phyloP scores from a whole-genome alignment of 306 rosid genomes.

The Acacia acuminata region DNA sequence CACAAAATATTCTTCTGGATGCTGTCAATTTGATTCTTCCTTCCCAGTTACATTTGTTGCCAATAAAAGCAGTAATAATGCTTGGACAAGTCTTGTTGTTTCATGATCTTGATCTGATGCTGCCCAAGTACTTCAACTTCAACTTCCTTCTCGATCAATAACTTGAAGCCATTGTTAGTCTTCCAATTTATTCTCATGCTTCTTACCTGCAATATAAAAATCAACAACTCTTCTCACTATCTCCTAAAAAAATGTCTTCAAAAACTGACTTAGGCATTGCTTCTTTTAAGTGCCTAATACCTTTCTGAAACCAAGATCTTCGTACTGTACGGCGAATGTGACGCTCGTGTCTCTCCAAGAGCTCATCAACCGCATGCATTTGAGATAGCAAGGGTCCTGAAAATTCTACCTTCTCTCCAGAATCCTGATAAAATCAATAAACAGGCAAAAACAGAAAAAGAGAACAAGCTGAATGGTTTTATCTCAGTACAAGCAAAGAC shows the following conservation, averaged over 20 bases:
- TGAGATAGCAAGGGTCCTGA: constrained; percentile 93
- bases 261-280: not conserved
- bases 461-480: constrained; percentile 16
- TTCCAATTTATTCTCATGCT: constrained; percentile 45
- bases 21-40: constrained; percentile 12
- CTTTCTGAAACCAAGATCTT: constrained; percentile 94
- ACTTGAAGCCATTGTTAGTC: not conserved
- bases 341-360: constrained; percentile 86
- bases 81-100: constrained; percentile 9
- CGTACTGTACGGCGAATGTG: constrained; percentile 73
- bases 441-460: constrained; percentile 1
- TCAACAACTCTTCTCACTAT: not conserved
- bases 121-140: not conserved
- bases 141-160: constrained; percentile 14
- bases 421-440: constrained; percentile 52
- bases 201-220: constrained; percentile 57
- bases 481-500: not conserved
- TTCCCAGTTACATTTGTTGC: constrained; percentile 9
- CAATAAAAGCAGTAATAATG: constrained; percentile 31
- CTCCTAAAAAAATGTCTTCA: not conserved
- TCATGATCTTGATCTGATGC: constrained; percentile 22
- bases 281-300: constrained; percentile 38
- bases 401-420: constrained; percentile 84
- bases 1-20: constrained; percentile 28
- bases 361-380: constrained; percentile 85